Evolutionary conservation across 2,329 filamentous ascomycete species (phyloP), one percentile per base, ranked within the genome.

Genomic region (Paracamarosporium sp.): DNA sequence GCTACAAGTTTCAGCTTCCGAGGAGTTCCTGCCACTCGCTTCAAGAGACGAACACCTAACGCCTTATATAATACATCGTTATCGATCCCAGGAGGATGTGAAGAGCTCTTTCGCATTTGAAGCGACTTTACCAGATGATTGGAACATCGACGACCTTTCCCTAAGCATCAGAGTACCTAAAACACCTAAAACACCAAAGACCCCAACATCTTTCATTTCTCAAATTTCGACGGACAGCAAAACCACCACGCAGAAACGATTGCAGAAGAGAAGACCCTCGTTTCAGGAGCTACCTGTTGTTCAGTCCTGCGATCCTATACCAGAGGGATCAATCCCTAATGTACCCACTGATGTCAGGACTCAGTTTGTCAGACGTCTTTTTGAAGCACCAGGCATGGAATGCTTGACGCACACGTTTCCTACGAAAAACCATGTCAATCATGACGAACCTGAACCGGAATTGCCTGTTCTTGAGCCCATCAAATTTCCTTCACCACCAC

Each of bases 301-400:
- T 20, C 73, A 76, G 43, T 67, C 70, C 12, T 71, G 66, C 45
- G 67, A 69, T 45, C 65, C 67, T 44, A 65, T 72, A 52, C 57
- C 63, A 22, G 69, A 73, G 55, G 66, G 66, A 25, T 67, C 63
- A 17, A 73, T 78, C 50, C 72, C 75, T 22, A 62, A 60, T 22
- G 67, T 78, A 7, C 75, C 76, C 11, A 65, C 64, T 15, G 65
- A 74, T 43, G 62, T 78, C n/a, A 68, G 67, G 35, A 63, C 64
- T 27, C 71, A 73, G 25, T 79, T 78, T 53, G 68, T 69, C n/a
- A 65, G 72, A 41, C 72, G 75, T 15, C 59, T 78, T 15, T 73
- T 73, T 6, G 57, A 65, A 28, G 64, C 69, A 6, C 76, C 76
- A 13, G 72, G 66, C 6, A 74, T 77, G 64, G 73, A 75, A 22